phyloP scores from a whole-genome alignment of 345 rosid species.

The Trapa incisa region DNA sequence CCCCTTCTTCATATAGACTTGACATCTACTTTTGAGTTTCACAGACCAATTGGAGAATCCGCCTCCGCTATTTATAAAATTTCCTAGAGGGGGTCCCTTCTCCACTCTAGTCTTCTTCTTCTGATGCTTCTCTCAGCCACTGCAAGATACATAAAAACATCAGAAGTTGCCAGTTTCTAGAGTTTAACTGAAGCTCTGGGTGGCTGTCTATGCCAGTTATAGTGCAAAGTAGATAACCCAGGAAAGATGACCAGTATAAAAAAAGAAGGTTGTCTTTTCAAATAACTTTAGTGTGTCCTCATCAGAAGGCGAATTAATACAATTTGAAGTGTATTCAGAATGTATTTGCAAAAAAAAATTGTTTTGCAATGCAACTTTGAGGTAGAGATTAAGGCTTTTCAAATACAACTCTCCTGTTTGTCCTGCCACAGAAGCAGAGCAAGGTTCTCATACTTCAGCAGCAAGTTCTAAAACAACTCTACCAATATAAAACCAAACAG shows the following conservation, averaged over 20 bases:
- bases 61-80: neutral
- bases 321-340: no score
- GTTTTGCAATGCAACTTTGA: no score
- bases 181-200: neutral
- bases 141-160: constrained; percentile 13
- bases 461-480: neutral
- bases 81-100: neutral
- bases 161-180: neutral
- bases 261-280: no score
- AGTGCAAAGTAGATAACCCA: neutral
- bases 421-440: no score
- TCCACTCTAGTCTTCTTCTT: constrained; percentile 40
- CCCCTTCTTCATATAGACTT: neutral
- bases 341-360: no score
- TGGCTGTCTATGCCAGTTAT: neutral
- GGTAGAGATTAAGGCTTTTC: no score
- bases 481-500: neutral
- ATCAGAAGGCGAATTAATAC: no score
- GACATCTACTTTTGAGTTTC: neutral
- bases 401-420: no score
- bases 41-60: neutral
- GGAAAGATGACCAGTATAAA: neutral
- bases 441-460: neutral
- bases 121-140: constrained; percentile 88
- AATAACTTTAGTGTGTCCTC: no score